Conservation (phyloP, 129 eudicot genomes). For the Arctium lappa region DNA sequence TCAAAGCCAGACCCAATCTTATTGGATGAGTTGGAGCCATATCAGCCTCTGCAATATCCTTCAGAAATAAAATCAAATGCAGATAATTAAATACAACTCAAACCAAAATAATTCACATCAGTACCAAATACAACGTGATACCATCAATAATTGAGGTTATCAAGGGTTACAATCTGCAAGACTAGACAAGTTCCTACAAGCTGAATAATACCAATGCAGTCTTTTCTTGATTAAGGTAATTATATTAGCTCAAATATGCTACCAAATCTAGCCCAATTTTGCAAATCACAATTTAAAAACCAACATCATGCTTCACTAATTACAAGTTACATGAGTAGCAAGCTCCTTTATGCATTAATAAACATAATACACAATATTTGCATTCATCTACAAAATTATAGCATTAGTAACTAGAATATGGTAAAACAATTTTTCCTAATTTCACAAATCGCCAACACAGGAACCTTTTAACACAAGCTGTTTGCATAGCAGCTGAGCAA, state of each 20-base stretch:
- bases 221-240: not conserved
- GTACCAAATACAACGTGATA: not conserved
- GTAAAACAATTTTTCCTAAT: not conserved
- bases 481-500: not conserved
- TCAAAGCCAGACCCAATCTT: slow-evolving; percentile 78
- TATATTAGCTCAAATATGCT: not conserved
- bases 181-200: not conserved
- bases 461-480: not conserved
- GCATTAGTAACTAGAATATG: not conserved
- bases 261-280: slow-evolving; percentile 9
- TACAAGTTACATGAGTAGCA: not conserved
- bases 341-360: not conserved
- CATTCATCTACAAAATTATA: not conserved
- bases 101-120: not conserved
- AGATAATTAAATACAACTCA: not conserved
- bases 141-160: slow-evolving; percentile 7
- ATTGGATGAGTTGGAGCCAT: slow-evolving; percentile 79
- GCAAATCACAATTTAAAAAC: slow-evolving; percentile 11
- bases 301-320: not conserved
- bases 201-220: not conserved
- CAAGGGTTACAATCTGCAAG: slow-evolving; percentile 9
- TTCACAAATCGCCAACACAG: not conserved
- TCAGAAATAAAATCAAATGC: slow-evolving; percentile 16
- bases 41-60: slow-evolving; percentile 82
- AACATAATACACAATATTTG: not conserved